Base-by-base conservation (phyloP, 169 alveolate species). In the Eimeria maxima region DNA sequence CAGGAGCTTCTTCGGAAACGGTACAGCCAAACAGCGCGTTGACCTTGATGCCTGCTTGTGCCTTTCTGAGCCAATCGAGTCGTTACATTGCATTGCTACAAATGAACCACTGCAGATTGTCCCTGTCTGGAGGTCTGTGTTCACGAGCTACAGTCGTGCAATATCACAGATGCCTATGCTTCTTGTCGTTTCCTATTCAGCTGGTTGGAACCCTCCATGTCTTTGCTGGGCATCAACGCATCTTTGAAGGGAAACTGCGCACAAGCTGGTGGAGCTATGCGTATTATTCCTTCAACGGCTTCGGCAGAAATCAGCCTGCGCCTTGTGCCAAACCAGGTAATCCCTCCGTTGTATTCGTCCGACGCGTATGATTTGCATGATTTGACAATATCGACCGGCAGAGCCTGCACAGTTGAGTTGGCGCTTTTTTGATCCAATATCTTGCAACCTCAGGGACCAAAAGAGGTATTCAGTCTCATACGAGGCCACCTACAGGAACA, bases 301-400 rank as follows among this genome's bases (percentile, higher is more conserved):
- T 57, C 67, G 67, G 94, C 94, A 45, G 80, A 94, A 80, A 44
- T 94, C 60, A 71, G 83, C 74, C 38, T 94, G 80, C 96, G 96
- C 33, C 81, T 84, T 55, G 94, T 94, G 65, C 96, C 96, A 80
- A 55, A 94, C n/a, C 96, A 94, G 94, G 94, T 71, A 76, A 27
- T 55, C 22, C 27, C 50, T 47, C 50, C 50, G 16, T 33, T 29
- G 53, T 24, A 5, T 44, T 6, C 29, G 67, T 67, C 44, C 14
- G 27, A 20, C 44, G 11, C 57, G 14, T 78, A 24, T 45, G n/a
- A n/a, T n/a, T n/a, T n/a, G 3, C n/a, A 4, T 20, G 24, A 63
- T 47, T 60, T 14, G 38, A 24, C 45, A 71, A 16, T 71, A 13
- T 3, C 27, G 81, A 16, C 38, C 14, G 78, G 20, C 78, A 27